A percentile compares a stretch with the other conserved stretches of the same genome.
phyloP scores from a whole-genome alignment of 495 filamentous ascomycete species.

The Tuber umbilicatum region DNA sequence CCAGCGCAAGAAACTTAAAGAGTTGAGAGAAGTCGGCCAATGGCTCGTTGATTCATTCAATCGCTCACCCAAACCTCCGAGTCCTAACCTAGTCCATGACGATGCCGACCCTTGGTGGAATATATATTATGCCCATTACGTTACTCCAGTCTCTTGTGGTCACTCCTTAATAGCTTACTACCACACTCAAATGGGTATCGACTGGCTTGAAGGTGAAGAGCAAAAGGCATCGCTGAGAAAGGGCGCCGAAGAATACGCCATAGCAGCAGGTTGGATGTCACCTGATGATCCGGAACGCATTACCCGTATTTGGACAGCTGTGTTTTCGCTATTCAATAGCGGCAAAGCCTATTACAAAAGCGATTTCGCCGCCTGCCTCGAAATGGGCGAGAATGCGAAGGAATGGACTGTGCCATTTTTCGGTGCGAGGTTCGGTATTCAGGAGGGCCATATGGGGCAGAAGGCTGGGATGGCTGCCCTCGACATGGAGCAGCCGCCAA shows the following conservation, averaged over 20 bases:
- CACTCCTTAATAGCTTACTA: constrained; percentile 33
- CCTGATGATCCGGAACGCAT: constrained; percentile 35
- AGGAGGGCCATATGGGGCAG: constrained; percentile 30
- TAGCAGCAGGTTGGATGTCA: constrained; percentile 34
- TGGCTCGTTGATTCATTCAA: constrained; percentile 36
- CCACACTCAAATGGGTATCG: constrained; percentile 25
- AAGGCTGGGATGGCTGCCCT: constrained; percentile 25
- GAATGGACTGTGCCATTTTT: constrained; percentile 29
- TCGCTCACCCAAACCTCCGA: constrained; percentile 30
- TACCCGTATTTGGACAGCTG: constrained; percentile 29
- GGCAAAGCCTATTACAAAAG: constrained; percentile 34
- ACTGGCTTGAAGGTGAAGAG: constrained; percentile 20
- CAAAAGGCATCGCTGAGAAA: constrained; percentile 12
- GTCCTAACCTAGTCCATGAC: constrained; percentile 20
- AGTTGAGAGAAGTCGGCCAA: constrained; percentile 30
- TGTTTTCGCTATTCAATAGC: constrained; percentile 35
- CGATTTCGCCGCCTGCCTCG: constrained; percentile 32
- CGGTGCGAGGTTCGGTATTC: constrained; percentile 5
- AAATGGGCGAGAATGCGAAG: constrained; percentile 30
- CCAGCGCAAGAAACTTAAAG: constrained; percentile 32
- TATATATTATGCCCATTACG: constrained; percentile 38
- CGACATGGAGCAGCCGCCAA: constrained; percentile 28
- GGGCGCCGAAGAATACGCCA: constrained; percentile 34
- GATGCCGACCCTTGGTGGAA: constrained; percentile 39
- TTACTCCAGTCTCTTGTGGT: constrained; percentile 26